phyloP scores from a whole-genome alignment of 2,329 filamentous ascomycete species.

The Beauveria caledonica region DNA sequence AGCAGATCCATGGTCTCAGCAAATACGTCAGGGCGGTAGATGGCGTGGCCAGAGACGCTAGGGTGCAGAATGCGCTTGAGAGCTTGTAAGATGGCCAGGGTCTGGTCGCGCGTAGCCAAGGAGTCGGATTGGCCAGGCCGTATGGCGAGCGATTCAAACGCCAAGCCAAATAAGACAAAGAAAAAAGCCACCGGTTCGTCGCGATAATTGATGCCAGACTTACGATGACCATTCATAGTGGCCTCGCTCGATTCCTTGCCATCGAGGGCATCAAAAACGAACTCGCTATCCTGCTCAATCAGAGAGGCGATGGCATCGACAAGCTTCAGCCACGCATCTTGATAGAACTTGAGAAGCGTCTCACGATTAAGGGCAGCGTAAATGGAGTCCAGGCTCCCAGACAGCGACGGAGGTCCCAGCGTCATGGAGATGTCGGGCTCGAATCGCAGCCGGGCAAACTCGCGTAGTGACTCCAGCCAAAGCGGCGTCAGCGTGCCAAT shows the following conservation, averaged over 20 bases:
- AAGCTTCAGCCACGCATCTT: constrained; percentile 92
- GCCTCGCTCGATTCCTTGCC: constrained; percentile 58
- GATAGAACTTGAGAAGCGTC: constrained; percentile 89
- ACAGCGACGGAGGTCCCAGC: constrained; percentile 69
- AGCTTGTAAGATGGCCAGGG: constrained; percentile 79
- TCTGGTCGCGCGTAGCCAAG: constrained; percentile 67
- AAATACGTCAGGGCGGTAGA: constrained; percentile 93
- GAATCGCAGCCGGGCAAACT: constrained; percentile 87
- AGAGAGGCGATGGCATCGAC: constrained; percentile 96
- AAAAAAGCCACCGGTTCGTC: constrained; percentile 98
- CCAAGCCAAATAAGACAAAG: constrained; percentile 93
- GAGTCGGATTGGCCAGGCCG: constrained; percentile 46
- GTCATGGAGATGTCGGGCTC: constrained; percentile 96
- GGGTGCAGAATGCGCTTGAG: constrained; percentile 93
- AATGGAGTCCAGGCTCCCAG: constrained; percentile 82
- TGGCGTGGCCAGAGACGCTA: constrained; percentile 89
- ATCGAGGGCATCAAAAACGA: constrained; percentile 93
- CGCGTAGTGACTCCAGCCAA: constrained; percentile 86
- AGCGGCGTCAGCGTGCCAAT: constrained; percentile 83
- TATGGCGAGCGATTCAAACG: constrained; percentile 89
- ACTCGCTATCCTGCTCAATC: constrained; percentile 95
- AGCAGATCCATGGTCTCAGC: constrained; percentile 95
- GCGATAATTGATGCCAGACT: constrained; percentile 89
- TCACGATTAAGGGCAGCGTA: constrained; percentile 93
- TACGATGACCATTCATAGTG: constrained; percentile 43